Base-by-base conservation (phyloP, 805 yeast genomes). In the Ogataea naganishii region DNA sequence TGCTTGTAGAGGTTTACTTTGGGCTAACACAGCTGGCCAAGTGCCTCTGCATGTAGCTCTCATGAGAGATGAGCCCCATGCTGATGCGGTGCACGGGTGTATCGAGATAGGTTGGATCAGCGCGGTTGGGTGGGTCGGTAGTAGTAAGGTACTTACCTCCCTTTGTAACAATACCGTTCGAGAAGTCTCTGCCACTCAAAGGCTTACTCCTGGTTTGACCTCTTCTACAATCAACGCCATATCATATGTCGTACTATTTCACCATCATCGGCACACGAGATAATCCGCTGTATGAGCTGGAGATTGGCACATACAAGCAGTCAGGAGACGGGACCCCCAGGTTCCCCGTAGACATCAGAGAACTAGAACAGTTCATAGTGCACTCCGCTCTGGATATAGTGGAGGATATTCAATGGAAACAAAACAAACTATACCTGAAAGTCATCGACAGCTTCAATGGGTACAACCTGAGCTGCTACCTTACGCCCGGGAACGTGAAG, bases 361-460 rank as follows among this genome's bases (percentile, higher is more conserved):
- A 89, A 46, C 58, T 89, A 21, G 76, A 80, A 41, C 96, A 96
- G 14, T 89, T 86, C 46, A 76, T 92, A 18, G 69, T 88, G 20
- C 94, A 92, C 48, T 72, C 96, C 1, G 75, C 97, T 2, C 56
- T 92, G 21, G 98, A 92, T 52, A 66, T 92, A n/a, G 75, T 92
- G 0, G 96, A 92, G 39, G 95, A 88, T 44, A 56, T 75, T 3
- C 96, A 86, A 49, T 86, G 95, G 89, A 69, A 72, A 27, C 64
- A 72, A 7, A 72, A 65, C 38, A 63, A 68, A 25, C 63, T 80
- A 38, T 79, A 81, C 46, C 58, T 86, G 38, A 88, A 89, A 26
- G 72, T 72, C 26, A 72, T 89, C 13, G 98, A 92, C 56, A 75
- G 78, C 21, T 89, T 85, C 53, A 84, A 88, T 51, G 94, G 92